These are phyloP conservation scores for Boletus sp. DNA, from an alignment of 768 basidiomycete species.

Conservation along the genomic window DNA sequence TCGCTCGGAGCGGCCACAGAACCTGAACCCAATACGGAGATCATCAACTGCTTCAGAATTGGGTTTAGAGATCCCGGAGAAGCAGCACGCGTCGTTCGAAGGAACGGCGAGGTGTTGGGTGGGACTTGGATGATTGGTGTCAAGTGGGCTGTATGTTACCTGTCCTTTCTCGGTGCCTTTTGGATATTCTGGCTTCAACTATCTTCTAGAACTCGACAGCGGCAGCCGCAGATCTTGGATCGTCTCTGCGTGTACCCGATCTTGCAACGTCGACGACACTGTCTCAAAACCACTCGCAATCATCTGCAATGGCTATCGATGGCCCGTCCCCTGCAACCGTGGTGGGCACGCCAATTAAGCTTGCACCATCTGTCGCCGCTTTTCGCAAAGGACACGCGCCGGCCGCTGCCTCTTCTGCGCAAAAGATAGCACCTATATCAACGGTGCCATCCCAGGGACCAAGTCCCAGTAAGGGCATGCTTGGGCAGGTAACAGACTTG, in stretches of 20 bases:
- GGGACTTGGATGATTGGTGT: constrained; percentile 83
- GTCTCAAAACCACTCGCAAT: constrained; percentile 17
- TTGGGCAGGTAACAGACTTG: constrained; percentile 75
- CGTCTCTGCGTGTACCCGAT: constrained; percentile 25
- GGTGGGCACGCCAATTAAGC: constrained; percentile 67
- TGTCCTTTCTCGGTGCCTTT: not conserved
- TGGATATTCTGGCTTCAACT: not conserved
- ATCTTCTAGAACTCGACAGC: constrained; percentile 52
- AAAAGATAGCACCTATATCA: constrained; percentile 19
- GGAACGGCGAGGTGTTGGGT: constrained; percentile 75
- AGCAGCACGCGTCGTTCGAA: constrained; percentile 73
- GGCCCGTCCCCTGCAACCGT: constrained; percentile 39
- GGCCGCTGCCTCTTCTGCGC: constrained; percentile 15
- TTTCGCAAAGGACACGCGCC: constrained; percentile 51
- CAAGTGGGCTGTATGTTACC: constrained; percentile 72
- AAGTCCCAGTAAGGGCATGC: constrained; percentile 51
- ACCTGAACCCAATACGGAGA: constrained; percentile 61
- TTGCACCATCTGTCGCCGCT: constrained; percentile 70
- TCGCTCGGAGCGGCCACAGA: constrained; percentile 70
- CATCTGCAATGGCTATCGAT: constrained; percentile 48
- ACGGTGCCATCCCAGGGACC: constrained; percentile 21
- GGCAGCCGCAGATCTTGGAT: constrained; percentile 47
- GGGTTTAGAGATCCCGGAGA: constrained; percentile 70
- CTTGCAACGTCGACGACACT: constrained; percentile 7
- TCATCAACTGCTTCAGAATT: constrained; percentile 79